Evolutionary conservation across 768 basidiomycete genomes (phyloP).

Genomic region (Xerocomus spinulosus): DNA sequence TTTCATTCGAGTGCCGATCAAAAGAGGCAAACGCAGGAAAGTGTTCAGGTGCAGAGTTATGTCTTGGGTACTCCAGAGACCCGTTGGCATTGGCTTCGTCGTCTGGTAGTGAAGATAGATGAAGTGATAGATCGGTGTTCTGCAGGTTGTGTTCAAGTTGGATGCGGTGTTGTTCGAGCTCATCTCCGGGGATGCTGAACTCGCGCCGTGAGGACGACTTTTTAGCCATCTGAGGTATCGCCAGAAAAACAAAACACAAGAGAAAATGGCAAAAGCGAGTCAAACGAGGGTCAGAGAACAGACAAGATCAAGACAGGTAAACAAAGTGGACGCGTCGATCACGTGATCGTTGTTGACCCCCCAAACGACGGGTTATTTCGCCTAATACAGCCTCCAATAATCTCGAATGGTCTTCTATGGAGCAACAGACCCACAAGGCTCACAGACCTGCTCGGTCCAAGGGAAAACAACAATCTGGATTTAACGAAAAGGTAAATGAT

Average conservation of each 20-base stretch:
- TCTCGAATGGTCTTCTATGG: constrained; percentile 41
- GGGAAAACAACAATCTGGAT: constrained; percentile 64
- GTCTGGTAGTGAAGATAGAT: constrained; percentile 53
- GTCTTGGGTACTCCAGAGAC: constrained; percentile 67
- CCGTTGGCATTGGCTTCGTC: constrained; percentile 42
- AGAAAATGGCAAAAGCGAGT: constrained; percentile 13
- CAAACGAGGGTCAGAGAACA: constrained; percentile 5
- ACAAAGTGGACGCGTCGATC: constrained; percentile 15
- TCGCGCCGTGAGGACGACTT: constrained; percentile 32
- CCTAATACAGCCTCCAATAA: background rate
- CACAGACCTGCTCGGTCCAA: constrained; percentile 75
- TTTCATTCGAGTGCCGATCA: constrained; percentile 51
- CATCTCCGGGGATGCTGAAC: constrained; percentile 62
- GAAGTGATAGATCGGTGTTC: constrained; percentile 66
- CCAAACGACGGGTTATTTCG: constrained; percentile 9
- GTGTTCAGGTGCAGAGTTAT: constrained; percentile 54
- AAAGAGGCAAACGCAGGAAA: constrained; percentile 59
- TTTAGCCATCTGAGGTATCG: constrained; percentile 24
- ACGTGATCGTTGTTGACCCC: constrained; percentile 5
- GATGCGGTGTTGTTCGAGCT: constrained; percentile 71
- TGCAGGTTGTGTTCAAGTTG: constrained; percentile 77
- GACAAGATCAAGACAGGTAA: constrained; percentile 9
- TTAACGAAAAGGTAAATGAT: constrained; percentile 84
- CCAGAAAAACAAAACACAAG: constrained; percentile 13
- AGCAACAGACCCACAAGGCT: constrained; percentile 74